Evolutionary conservation across 331 rosid genomes (phyloP).

Genomic region (Dryas integrifolia): DNA sequence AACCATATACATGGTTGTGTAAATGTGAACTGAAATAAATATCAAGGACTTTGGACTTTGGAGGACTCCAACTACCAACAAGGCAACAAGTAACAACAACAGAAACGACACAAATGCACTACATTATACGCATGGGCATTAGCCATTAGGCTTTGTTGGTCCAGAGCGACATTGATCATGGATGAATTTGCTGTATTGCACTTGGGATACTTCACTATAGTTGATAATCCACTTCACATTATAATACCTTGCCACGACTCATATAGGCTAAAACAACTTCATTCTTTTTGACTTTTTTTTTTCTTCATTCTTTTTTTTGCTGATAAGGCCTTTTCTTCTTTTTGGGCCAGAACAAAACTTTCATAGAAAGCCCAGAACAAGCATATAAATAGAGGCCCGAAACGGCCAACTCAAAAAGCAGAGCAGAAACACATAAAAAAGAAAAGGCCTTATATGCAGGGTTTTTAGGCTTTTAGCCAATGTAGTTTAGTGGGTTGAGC

Average conservation of each 20-base stretch:
- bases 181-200: conserved; percentile 16
- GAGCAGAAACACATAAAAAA: too few species aligned
- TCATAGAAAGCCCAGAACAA: too few species aligned
- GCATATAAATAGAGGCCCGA: too few species aligned
- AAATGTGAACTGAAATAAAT: conserved; percentile 9
- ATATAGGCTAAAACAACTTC: not conserved
- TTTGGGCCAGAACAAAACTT: too few species aligned
- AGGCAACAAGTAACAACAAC: not conserved
- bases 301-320: too few species aligned
- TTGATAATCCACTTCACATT: not conserved
- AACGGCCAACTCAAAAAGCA: too few species aligned
- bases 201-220: conserved; percentile 3
- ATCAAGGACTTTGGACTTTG: conserved; percentile 21
- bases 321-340: too few species aligned
- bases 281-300: not conserved
- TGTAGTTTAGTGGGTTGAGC: too few species aligned
- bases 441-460: too few species aligned
- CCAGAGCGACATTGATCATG: not conserved
- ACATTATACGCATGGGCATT: not conserved
- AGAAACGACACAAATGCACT: not conserved
- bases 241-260: conserved; percentile 1
- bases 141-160: conserved; percentile 2
- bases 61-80: not conserved
- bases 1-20: not conserved
- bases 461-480: too few species aligned